Evolutionary conservation across 2,329 filamentous ascomycete genomes (phyloP).

Genomic region (Verticillium nonalfalfae): DNA sequence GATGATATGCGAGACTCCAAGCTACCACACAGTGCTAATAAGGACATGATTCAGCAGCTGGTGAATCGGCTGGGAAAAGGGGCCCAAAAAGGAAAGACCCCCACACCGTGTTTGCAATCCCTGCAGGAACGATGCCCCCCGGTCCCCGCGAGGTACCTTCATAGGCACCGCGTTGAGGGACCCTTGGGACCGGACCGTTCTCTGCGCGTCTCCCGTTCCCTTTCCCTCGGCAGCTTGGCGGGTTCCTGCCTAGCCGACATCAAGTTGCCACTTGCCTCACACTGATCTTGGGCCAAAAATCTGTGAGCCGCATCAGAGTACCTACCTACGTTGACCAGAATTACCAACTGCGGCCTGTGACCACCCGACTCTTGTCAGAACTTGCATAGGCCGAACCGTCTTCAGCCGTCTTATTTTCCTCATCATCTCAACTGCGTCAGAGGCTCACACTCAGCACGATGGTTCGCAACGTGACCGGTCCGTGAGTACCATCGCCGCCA

Average conservation of each 20-base stretch:
- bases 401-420: background rate
- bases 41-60: too few species aligned
- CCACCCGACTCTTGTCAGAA: background rate
- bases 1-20: background rate
- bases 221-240: background rate
- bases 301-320: too few species aligned
- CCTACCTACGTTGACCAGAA: too few species aligned
- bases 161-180: background rate
- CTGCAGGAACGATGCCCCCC: background rate
- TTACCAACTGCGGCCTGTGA: too few species aligned
- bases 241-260: background rate
- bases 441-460: background rate
- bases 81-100: background rate
- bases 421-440: background rate
- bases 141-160: background rate
- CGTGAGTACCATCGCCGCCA: conserved; percentile 19
- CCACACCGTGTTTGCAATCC: background rate
- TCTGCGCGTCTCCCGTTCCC: background rate
- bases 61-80: background rate
- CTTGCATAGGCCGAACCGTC: background rate
- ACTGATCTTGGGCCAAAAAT: background rate
- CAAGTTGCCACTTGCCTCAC: background rate
- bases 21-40: background rate
- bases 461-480: conserved; percentile 27
- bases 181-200: background rate